phyloP scores from a whole-genome alignment of 345 rosid species.

The Linum trigynum region DNA sequence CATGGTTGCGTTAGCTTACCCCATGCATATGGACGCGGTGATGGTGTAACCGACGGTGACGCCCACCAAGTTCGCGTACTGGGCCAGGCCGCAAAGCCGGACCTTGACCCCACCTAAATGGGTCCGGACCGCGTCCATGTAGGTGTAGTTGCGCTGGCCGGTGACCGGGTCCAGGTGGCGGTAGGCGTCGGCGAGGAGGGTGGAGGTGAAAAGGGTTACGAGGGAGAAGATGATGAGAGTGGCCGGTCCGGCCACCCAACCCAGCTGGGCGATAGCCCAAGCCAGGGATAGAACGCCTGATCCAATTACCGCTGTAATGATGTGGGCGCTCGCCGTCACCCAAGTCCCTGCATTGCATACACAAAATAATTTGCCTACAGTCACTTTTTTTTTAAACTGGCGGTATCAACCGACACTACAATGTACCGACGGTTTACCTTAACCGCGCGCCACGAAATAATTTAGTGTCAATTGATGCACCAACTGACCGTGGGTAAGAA shows the following conservation, averaged over 20 bases:
- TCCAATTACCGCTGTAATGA: conserved; percentile 90
- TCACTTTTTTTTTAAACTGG: no score
- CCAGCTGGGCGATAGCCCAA: conserved; percentile 82
- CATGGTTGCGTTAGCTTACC: conserved; percentile 35
- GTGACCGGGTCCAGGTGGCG: conserved; percentile 67
- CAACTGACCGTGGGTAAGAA: no score
- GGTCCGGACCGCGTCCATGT: conserved; percentile 49
- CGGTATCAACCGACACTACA: no score
- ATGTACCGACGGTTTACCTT: no score
- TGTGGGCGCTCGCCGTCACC: conserved; percentile 77
- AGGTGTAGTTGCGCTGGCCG: conserved; percentile 76
- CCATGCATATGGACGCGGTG: conserved; percentile 86
- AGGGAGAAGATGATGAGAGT: conserved; percentile 57
- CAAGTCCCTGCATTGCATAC: conserved; percentile 47
- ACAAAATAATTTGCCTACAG: no score
- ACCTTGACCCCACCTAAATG: conserved; percentile 61
- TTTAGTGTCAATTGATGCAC: no score
- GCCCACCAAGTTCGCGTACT: conserved; percentile 65
- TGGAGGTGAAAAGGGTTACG: conserved; percentile 68
- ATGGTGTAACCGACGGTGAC: conserved; percentile 71
- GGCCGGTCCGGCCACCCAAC: conserved; percentile 72
- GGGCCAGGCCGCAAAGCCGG: conserved; percentile 70
- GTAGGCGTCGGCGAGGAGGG: conserved; percentile 70
- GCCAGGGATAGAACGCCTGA: conserved; percentile 87
- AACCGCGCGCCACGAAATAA: no score